Conservation (phyloP, 306 rosid species). For the Vigna angularis region DNA sequence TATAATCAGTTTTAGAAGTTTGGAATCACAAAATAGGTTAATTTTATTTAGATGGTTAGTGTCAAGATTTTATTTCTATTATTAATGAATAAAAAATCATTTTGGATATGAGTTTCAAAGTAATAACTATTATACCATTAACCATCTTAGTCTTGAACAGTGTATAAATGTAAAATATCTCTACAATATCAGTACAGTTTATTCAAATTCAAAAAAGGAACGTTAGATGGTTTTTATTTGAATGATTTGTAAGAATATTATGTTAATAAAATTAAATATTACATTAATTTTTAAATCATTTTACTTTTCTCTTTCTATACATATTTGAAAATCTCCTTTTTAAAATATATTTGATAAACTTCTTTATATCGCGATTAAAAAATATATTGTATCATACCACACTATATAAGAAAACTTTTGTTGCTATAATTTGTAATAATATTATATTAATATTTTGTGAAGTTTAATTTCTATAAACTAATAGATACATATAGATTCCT, state of each 20-base stretch:
- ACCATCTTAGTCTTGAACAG: neutral
- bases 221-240: neutral
- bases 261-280: neutral
- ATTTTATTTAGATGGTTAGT: neutral
- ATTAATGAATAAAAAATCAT: neutral
- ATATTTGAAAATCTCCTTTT: neutral
- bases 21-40: neutral
- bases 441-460: neutral
- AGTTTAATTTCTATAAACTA: neutral
- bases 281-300: neutral
- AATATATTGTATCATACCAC: neutral
- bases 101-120: neutral
- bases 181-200: neutral
- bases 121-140: neutral
- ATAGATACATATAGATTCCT: neutral
- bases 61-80: neutral
- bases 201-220: neutral
- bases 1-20: neutral
- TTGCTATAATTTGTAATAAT: neutral
- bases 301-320: neutral
- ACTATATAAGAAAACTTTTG: neutral
- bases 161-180: neutral
- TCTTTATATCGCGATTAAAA: neutral
- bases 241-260: neutral
- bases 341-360: neutral